These are phyloP conservation scores for Clonostachys solani DNA, from an alignment of 2,329 filamentous ascomycete genomes.

Conservation along the genomic window DNA sequence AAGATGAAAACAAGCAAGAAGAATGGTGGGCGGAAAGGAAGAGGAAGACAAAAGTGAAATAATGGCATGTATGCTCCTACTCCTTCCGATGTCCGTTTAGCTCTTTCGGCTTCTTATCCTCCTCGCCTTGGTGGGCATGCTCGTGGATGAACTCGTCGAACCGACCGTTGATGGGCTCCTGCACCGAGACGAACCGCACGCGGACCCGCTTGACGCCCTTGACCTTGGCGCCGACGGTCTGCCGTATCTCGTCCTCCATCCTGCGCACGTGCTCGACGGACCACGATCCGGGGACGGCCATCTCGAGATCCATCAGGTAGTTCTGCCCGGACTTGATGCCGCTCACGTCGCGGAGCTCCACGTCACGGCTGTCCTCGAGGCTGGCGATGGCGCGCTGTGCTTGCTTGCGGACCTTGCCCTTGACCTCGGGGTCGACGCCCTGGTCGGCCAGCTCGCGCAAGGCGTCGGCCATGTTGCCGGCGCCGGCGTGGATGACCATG, in stretches of 20 bases:
- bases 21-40: no score
- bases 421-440: slow-evolving; percentile 81
- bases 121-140: background rate
- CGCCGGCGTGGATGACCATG: slow-evolving; percentile 89
- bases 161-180: slow-evolving; percentile 49
- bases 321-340: slow-evolving; percentile 97
- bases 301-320: slow-evolving; percentile 85
- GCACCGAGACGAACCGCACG: slow-evolving; percentile 75
- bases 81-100: background rate
- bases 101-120: background rate
- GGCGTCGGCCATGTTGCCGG: slow-evolving; percentile 76
- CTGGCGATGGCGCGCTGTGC: slow-evolving; percentile 53
- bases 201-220: slow-evolving; percentile 80
- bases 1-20: no score
- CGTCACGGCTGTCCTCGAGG: slow-evolving; percentile 48
- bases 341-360: slow-evolving; percentile 74
- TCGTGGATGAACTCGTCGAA: slow-evolving; percentile 78
- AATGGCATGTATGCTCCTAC: no score
- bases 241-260: slow-evolving; percentile 71
- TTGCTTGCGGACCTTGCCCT: slow-evolving; percentile 64
- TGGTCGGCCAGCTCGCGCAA: slow-evolving; percentile 89
- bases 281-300: slow-evolving; percentile 75
- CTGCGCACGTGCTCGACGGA: slow-evolving; percentile 65
- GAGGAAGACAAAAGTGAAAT: no score
- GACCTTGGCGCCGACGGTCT: slow-evolving; percentile 69